Evolutionary conservation across 768 basidiomycete genomes (phyloP), one percentile per base, ranked within the genome.

Genomic region (Kwoniella bestiolae): DNA sequence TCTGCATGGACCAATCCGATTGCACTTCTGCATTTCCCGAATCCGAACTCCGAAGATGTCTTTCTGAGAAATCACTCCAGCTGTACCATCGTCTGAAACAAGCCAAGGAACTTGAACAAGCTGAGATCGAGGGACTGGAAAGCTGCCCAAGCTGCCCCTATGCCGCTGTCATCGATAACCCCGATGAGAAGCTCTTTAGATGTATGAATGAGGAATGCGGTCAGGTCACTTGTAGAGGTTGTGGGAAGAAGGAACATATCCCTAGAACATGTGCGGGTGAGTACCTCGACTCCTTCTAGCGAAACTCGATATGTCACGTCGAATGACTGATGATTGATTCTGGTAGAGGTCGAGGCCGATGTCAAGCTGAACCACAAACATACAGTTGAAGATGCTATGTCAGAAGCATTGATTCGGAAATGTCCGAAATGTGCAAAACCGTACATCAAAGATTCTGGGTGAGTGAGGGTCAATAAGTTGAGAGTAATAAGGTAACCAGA

Each of bases 111-210:
- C 86, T 95, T 32, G 87, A 89, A 62, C 86, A 85, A 0, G 93
- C 93, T 18, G 87, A 85, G 1, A 75, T 96, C 35, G 91, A 91
- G 50, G 87, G 87, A 4, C 83, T 95, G 12, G 92, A 94, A 79
- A 90, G 90, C 71, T 96, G 94, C 77, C 94, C 94, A 3, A 91
- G 89, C 69, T 96, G 94, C 81, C 91, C 92, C 46, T 96, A 86
- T 82, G 90, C 87, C 63, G 88, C 87, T 70, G 86, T 90, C n/a
- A 87, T 91, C 58, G 90, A 90, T 57, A 85, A 88, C 59, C 79
- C 79, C 38, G 82, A 86, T 55, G 90, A 91, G 75, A 88, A 86
- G 77, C 80, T 91, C 31, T 85, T 90, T 63, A 64, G 71, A 64
- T 87, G 86, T 62, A 83, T 85, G 59, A 80, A 77, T 46, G 73